These are phyloP conservation scores for Ramaria rubella DNA, from an alignment of 768 basidiomycete genomes.

Conservation along the genomic window DNA sequence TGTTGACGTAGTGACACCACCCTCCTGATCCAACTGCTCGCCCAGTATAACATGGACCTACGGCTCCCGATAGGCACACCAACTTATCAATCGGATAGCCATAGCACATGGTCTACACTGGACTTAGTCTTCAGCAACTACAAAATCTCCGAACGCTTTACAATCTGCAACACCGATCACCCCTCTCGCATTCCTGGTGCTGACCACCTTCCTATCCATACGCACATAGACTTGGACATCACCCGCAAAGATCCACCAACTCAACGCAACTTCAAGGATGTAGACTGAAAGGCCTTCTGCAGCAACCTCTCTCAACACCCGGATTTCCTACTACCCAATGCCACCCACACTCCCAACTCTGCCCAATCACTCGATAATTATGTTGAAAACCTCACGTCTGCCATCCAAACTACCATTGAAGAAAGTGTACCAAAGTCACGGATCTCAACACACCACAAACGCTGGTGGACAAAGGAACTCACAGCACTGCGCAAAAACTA, in stretches of 20 bases:
- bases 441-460: slow-evolving; percentile 20
- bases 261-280: not conserved
- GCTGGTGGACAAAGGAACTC: too few relatives aligned
- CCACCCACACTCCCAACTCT: not conserved
- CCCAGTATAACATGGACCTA: not conserved
- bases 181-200: not conserved
- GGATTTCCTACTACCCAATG: slow-evolving; percentile 20
- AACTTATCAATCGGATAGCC: not conserved
- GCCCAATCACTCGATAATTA: slow-evolving; percentile 15
- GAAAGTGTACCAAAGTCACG: slow-evolving; percentile 16
- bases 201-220: not conserved
- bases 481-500: slow-evolving; percentile 12
- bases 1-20: not conserved
- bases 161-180: not conserved
- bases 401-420: slow-evolving; percentile 16
- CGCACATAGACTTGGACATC: not conserved
- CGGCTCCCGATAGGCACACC: not conserved
- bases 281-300: not conserved
- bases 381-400: slow-evolving; percentile 2
- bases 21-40: not conserved
- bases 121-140: not conserved
- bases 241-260: not conserved
- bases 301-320: slow-evolving; percentile 25
- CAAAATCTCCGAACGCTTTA: not conserved
- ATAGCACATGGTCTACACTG: not conserved